Conservation (phyloP, 1,139 yeast genomes). For the Eremothecium gossypii region DNA sequence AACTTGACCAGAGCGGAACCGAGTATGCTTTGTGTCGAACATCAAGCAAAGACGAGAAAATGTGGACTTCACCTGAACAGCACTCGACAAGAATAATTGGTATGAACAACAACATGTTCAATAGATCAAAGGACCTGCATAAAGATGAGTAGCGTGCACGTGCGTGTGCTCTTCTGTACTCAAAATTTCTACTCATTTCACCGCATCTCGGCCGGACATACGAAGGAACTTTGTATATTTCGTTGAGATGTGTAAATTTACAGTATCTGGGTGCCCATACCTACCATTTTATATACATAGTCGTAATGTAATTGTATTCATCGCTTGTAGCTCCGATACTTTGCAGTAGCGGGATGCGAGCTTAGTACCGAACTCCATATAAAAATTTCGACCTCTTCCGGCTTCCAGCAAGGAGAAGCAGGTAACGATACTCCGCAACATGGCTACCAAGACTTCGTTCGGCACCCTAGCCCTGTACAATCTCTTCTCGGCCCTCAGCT, state of each 20-base stretch:
- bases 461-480: slow-evolving; percentile 41
- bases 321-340: too few species aligned
- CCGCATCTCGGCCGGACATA: too few species aligned
- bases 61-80: slow-evolving; percentile 35
- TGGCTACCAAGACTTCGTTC: too few species aligned
- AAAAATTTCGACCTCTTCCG: background rate
- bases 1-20: slow-evolving; percentile 23
- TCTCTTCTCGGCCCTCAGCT: slow-evolving; percentile 52
- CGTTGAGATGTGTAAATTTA: background rate
- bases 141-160: background rate
- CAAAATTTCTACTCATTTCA: too few species aligned
- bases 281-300: background rate
- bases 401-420: background rate
- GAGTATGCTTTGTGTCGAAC: slow-evolving; percentile 35
- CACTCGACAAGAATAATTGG: slow-evolving; percentile 26
- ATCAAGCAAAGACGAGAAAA: slow-evolving; percentile 33
- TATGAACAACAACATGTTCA: slow-evolving; percentile 21
- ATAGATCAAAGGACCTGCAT: slow-evolving; percentile 3
- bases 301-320: background rate
- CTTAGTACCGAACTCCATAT: too few species aligned
- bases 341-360: too few species aligned
- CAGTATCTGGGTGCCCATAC: background rate
- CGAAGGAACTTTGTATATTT: too few species aligned
- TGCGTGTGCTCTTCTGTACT: background rate
- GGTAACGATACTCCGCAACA: background rate